Percentiles rank a stretch among this genome's conserved stretches.
Conservation (phyloP, 768 basidiomycete genomes). For the Zangia roseola region DNA sequence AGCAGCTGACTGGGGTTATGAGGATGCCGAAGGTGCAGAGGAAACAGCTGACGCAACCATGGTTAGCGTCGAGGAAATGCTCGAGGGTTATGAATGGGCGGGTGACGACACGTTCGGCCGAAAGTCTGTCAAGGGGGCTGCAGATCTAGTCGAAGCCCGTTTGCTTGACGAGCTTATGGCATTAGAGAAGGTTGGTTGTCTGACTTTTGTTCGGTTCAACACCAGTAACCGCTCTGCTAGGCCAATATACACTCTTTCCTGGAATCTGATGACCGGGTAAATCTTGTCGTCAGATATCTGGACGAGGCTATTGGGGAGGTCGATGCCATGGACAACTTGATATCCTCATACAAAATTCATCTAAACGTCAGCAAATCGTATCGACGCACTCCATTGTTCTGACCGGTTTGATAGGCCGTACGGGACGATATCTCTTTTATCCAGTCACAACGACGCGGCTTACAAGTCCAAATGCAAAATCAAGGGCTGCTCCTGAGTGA, state of each 20-base stretch:
- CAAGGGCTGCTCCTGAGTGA: constrained; percentile 83
- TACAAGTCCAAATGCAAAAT: constrained; percentile 97
- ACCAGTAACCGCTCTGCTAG: constrained; percentile 28
- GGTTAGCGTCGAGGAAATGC: constrained; percentile 95
- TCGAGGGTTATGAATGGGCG: constrained; percentile 98
- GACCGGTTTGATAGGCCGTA: constrained; percentile 62
- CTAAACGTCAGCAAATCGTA: constrained; percentile 65
- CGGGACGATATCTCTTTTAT: constrained; percentile 94
- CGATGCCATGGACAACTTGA: constrained; percentile 83
- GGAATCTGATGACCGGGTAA: constrained; percentile 91
- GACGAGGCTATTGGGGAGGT: constrained; percentile 88
- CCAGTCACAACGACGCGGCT: constrained; percentile 92
- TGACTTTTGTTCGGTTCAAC: not conserved
- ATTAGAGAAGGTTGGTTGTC: constrained; percentile 74
- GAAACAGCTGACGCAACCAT: constrained; percentile 81
- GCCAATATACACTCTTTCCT: constrained; percentile 97
- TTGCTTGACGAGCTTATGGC: constrained; percentile 89
- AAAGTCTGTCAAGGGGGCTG: constrained; percentile 66
- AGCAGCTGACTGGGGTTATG: constrained; percentile 40
- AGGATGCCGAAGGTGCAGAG: constrained; percentile 57
- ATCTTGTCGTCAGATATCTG: constrained; percentile 79
- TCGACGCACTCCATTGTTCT: constrained; percentile 7
- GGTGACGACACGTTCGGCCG: constrained; percentile 72
- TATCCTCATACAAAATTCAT: constrained; percentile 95
- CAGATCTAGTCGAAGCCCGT: constrained; percentile 89